Evolutionary conservation across 2,329 filamentous ascomycete species (phyloP), one percentile per base, ranked within the genome.

Genomic region (Colletotrichum somersetense): DNA sequence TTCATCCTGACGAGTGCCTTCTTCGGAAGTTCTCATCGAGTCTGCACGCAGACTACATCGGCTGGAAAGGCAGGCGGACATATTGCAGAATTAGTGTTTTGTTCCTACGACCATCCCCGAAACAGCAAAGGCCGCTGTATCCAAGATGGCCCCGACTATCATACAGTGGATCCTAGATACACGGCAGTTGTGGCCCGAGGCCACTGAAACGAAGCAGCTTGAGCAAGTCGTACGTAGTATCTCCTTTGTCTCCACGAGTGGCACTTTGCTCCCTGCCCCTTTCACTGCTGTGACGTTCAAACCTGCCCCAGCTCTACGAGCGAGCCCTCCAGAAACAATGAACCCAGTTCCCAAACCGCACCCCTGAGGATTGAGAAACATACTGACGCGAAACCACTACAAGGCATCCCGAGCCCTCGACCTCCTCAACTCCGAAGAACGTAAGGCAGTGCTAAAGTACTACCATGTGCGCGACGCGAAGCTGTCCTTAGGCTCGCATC

Each of bases 391-490:
- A 33, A 48, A 71, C 16, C 35, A 33, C 23, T 35, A 46, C 35
- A 56, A 91, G 88, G 89, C 89, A 55, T 79, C 84, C n/a, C 82
- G 85, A 57, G 86, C 87, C 30, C 81, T 92, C 46, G 80, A 82
- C 11, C 83, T 91, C 38, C 83, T 91, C 61, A 80, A 83, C 2
- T 76, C 81, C 1, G 81, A 87, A 12, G 92, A 94, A 78, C 88
- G 87, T 73, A 79, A 86, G 63, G 81, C 82, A 18, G 87, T 91
- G 42, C 85, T 91, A 11, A 85, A 85, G 69, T 93, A 89, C 82
- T 89, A 89, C 82, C 89, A 91, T 79, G 83, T 91, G 76, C 85
- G 88, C 78, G 93, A 95, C 81, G 93, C 93, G 65, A 92, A 92
- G 79, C 92, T 95, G 87, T 88, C 89, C 61, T 86, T 96, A 53